A percentile compares a stretch with the other conserved stretches of the same genome.
Conservation (phyloP, 2,329 filamentous ascomycete species). For the Diaporthe amygdali region DNA sequence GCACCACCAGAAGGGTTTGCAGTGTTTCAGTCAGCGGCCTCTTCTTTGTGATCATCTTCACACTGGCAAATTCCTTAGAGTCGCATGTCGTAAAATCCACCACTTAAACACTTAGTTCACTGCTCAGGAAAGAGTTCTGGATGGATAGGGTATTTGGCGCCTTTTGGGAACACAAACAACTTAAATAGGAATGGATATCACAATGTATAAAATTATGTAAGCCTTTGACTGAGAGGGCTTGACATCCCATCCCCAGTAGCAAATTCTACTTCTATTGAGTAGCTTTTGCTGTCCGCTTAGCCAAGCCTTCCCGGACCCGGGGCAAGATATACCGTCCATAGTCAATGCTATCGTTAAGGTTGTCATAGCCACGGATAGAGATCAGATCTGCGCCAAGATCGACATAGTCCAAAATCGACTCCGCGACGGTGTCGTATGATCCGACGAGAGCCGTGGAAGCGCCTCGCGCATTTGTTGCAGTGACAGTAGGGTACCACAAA, state of each 20-base stretch:
- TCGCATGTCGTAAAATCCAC: too few relatives aligned
- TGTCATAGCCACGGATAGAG: slow-evolving; percentile 66
- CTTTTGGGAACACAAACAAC: not conserved
- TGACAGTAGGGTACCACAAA: slow-evolving; percentile 68
- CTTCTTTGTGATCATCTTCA: too few relatives aligned
- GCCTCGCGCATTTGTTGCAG: slow-evolving; percentile 63
- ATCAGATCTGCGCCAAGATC: slow-evolving; percentile 62
- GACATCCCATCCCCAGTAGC: too few relatives aligned
- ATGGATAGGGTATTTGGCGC: too few relatives aligned
- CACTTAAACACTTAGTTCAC: too few relatives aligned
- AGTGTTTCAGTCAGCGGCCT: too few relatives aligned
- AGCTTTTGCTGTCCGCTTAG: not conserved
- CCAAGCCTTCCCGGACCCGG: slow-evolving; percentile 45
- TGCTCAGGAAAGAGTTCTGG: too few relatives aligned
- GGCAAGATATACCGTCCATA: slow-evolving; percentile 63
- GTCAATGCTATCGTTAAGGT: slow-evolving; percentile 63
- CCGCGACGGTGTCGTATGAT: slow-evolving; percentile 55
- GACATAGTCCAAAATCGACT: slow-evolving; percentile 62
- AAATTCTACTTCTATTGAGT: not conserved
- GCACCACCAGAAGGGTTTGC: too few relatives aligned
- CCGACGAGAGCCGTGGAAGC: slow-evolving; percentile 65
- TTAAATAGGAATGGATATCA: not conserved
- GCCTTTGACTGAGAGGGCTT: not conserved
- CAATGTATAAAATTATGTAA: not conserved
- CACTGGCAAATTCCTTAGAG: too few relatives aligned